These are phyloP conservation scores for Rubroboletus pulcherrimus DNA, from an alignment of 768 basidiomycete genomes.

Conservation along the genomic window DNA sequence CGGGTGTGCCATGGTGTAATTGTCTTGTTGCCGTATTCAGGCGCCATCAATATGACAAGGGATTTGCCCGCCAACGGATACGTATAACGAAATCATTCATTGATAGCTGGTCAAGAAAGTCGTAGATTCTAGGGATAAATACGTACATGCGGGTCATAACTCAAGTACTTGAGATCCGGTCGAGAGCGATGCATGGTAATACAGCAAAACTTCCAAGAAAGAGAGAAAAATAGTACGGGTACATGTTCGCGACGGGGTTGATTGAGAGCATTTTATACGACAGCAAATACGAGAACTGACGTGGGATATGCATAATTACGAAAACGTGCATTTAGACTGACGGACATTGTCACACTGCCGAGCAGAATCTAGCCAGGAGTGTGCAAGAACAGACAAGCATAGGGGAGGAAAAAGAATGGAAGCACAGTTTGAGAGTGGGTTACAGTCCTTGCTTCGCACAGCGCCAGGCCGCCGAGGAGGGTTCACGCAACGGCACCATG, in stretches of 20 bases:
- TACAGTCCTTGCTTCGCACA: constrained; percentile 6
- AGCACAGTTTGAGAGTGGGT: constrained; percentile 3
- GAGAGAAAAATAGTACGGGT: constrained; percentile 11
- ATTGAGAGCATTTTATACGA: constrained; percentile 22
- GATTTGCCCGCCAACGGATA: constrained; percentile 15
- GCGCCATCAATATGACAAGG: constrained; percentile 4
- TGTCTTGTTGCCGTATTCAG: constrained; percentile 4
- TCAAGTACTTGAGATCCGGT: constrained; percentile 3
- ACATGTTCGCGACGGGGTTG: constrained; percentile 18
- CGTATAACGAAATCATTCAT: constrained; percentile 23
- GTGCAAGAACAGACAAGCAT: constrained; percentile 21
- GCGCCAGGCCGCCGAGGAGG: constrained; percentile 16
- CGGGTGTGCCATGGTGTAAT: not conserved
- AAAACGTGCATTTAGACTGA: constrained; percentile 6
- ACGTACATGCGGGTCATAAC: constrained; percentile 7
- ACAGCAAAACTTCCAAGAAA: constrained; percentile 31
- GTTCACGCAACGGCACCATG: constrained; percentile 32
- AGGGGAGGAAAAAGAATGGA: constrained; percentile 6
- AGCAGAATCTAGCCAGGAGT: constrained; percentile 18
- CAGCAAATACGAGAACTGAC: constrained; percentile 20
- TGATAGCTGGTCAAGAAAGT: constrained; percentile 27
- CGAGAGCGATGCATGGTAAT: constrained; percentile 24
- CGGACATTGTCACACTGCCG: constrained; percentile 4
- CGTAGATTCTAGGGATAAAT: constrained; percentile 22
- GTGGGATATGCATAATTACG: constrained; percentile 22